Evolutionary conservation across 768 basidiomycete species (phyloP).

Genomic region (Hericium coralloides): DNA sequence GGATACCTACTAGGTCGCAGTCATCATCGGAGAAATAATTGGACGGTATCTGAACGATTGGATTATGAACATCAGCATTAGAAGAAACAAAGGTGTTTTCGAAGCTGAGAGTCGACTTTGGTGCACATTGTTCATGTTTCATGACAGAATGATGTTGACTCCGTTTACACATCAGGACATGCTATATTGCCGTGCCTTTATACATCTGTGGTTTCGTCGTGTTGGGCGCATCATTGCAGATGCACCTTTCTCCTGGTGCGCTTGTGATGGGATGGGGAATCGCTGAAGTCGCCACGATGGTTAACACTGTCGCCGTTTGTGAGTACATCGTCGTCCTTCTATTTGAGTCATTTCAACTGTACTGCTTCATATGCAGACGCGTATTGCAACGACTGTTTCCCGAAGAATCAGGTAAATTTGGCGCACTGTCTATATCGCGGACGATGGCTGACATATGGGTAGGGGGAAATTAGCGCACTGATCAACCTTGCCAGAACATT

Average conservation of each 20-base stretch:
- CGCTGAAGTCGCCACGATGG: slow-evolving; percentile 44
- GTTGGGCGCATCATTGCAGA: slow-evolving; percentile 46
- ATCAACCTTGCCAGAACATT: slow-evolving; percentile 48
- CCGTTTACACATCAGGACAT: slow-evolving; percentile 32
- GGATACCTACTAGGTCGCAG: slow-evolving; percentile 30
- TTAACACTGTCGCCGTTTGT: slow-evolving; percentile 57
- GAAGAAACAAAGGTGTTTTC: slow-evolving; percentile 42
- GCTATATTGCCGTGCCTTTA: slow-evolving; percentile 50
- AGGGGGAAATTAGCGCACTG: slow-evolving; percentile 57
- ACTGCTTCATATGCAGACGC: slow-evolving; percentile 25
- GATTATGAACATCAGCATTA: slow-evolving; percentile 34
- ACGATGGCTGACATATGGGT: neutral
- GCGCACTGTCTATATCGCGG: neutral
- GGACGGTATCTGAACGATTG: slow-evolving; percentile 45
- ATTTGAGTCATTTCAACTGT: slow-evolving; percentile 6
- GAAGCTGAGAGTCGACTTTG: slow-evolving; percentile 50
- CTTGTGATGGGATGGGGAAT: slow-evolving; percentile 64
- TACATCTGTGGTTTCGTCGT: slow-evolving; percentile 54
- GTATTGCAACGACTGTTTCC: slow-evolving; percentile 43
- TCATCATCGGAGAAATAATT: slow-evolving; percentile 40
- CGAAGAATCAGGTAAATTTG: slow-evolving; percentile 26
- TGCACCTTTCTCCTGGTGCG: slow-evolving; percentile 41
- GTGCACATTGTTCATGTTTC: slow-evolving; percentile 21
- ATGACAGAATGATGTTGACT: neutral
- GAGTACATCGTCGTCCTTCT: slow-evolving; percentile 21